Evolutionary conservation across 208 protist genomes (phyloP).

Genomic region (Crithidia thermophila): DNA sequence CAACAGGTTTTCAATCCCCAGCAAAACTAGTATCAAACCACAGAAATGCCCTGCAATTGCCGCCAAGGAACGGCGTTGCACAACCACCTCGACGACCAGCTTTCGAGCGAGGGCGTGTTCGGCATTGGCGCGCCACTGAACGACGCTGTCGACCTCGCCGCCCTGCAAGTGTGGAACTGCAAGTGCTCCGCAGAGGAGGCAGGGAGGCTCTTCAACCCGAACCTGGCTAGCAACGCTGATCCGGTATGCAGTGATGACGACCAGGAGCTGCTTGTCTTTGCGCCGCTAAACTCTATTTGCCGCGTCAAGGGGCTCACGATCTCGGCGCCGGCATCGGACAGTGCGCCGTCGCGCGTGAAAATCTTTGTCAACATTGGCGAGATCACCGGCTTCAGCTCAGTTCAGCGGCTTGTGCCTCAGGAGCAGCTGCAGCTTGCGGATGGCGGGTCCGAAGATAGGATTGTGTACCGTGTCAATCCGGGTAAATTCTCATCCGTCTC

Average conservation of each 20-base stretch:
- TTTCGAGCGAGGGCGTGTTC: slow-evolving; percentile 66
- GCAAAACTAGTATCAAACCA: not conserved
- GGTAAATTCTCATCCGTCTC: slow-evolving; percentile 64
- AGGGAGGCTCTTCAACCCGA: slow-evolving; percentile 56
- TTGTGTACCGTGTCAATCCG: slow-evolving; percentile 82
- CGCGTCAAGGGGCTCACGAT: slow-evolving; percentile 72
- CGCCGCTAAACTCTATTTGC: slow-evolving; percentile 69
- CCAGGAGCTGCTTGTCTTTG: slow-evolving; percentile 72
- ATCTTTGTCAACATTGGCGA: slow-evolving; percentile 74
- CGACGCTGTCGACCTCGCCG: slow-evolving; percentile 53
- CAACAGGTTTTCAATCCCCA: slow-evolving; percentile 7
- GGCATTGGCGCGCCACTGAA: slow-evolving; percentile 74
- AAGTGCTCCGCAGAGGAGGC: slow-evolving; percentile 48
- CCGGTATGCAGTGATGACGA: slow-evolving; percentile 84
- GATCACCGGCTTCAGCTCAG: slow-evolving; percentile 79
- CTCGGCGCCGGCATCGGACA: slow-evolving; percentile 51
- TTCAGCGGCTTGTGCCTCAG: slow-evolving; percentile 66
- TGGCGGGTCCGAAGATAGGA: slow-evolving; percentile 52
- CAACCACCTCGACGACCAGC: slow-evolving; percentile 75
- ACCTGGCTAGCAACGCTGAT: slow-evolving; percentile 47
- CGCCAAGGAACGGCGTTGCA: slow-evolving; percentile 71
- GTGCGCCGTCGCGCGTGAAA: slow-evolving; percentile 69
- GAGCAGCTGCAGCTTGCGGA: slow-evolving; percentile 77
- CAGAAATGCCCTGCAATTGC: slow-evolving; percentile 88
- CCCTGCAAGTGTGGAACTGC: slow-evolving; percentile 80